A percentile compares a stretch with the other conserved stretches of the same genome.
phyloP scores from a whole-genome alignment of 2,329 filamentous ascomycete genomes.

The Diaporthe ilicicola region DNA sequence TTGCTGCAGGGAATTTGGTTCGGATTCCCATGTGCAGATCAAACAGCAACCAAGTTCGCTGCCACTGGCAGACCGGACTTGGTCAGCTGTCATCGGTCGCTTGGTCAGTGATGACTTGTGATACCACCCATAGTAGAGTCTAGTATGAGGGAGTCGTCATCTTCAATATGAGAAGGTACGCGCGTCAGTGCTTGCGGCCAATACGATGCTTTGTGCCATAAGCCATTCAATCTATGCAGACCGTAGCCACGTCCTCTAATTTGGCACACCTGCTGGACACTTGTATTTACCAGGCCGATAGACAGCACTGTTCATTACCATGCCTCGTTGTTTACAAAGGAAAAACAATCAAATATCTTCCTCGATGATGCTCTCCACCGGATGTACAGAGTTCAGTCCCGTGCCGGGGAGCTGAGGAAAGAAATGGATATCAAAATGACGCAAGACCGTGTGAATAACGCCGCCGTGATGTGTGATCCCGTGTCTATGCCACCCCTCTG shows the following conservation, averaged over 20 bases:
- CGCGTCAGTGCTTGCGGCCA: neutral
- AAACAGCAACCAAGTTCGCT: neutral
- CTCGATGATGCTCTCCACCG: conserved; percentile 19
- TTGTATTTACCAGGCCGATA: neutral
- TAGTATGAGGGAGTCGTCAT: neutral
- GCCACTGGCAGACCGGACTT: neutral
- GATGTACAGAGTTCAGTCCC: conserved; percentile 24
- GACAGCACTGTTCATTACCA: neutral
- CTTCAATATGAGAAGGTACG: neutral
- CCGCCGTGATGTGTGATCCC: conserved; percentile 32
- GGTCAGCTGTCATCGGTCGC: conserved; percentile 1
- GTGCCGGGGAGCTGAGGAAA: conserved; percentile 20
- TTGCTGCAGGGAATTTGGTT: neutral
- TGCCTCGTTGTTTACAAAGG: conserved; percentile 23
- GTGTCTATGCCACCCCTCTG: conserved; percentile 31
- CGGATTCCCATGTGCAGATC: neutral
- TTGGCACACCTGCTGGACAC: neutral
- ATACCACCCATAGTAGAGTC: neutral
- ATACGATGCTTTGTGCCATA: neutral
- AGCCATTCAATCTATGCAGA: neutral
- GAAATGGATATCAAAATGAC: conserved; percentile 33
- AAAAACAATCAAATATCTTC: neutral
- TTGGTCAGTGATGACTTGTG: conserved; percentile 9
- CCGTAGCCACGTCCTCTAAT: neutral
- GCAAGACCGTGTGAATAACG: conserved; percentile 25